These are phyloP conservation scores for Phytophthora vignae DNA, from an alignment of 352 stramenopile species.

Conservation along the genomic window DNA sequence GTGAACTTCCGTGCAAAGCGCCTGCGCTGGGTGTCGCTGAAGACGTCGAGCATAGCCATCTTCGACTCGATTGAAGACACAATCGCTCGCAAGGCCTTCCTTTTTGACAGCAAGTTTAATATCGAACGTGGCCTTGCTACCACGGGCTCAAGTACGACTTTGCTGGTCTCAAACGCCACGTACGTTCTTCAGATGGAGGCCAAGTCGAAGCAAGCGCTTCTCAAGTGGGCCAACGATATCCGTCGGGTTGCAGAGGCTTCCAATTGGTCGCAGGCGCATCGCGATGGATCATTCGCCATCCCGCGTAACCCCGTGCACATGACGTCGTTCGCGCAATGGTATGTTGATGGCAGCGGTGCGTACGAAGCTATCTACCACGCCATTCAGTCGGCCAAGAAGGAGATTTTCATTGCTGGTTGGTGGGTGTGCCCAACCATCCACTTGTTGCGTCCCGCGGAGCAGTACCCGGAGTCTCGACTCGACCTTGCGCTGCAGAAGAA, in stretches of 20 bases:
- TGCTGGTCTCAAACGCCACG: constrained; percentile 84
- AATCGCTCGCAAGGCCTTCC: constrained; percentile 70
- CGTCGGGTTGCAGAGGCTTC: constrained; percentile 71
- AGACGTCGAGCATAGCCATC: constrained; percentile 82
- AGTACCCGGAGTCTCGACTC: constrained; percentile 70
- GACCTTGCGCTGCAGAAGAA: constrained; percentile 76
- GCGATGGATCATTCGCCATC: constrained; percentile 84
- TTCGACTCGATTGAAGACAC: constrained; percentile 82
- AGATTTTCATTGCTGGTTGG: constrained; percentile 94
- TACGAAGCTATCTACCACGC: constrained; percentile 81
- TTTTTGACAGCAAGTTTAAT: constrained; percentile 87
- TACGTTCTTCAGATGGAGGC: constrained; percentile 89
- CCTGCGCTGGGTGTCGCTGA: constrained; percentile 84
- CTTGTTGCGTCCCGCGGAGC: constrained; percentile 67
- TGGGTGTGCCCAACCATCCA: constrained; percentile 91
- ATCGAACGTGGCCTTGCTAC: constrained; percentile 83
- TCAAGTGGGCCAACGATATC: constrained; percentile 89
- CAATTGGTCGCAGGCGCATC: constrained; percentile 80
- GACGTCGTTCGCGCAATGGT: constrained; percentile 79
- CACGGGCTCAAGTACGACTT: constrained; percentile 77
- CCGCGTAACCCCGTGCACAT: constrained; percentile 71
- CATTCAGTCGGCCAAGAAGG: constrained; percentile 68
- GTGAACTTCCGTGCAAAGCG: constrained; percentile 87
- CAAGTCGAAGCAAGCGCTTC: constrained; percentile 79
- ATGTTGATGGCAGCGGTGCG: constrained; percentile 79